Conservation (phyloP, 345 rosid genomes). For the Lepidium aucheri region DNA sequence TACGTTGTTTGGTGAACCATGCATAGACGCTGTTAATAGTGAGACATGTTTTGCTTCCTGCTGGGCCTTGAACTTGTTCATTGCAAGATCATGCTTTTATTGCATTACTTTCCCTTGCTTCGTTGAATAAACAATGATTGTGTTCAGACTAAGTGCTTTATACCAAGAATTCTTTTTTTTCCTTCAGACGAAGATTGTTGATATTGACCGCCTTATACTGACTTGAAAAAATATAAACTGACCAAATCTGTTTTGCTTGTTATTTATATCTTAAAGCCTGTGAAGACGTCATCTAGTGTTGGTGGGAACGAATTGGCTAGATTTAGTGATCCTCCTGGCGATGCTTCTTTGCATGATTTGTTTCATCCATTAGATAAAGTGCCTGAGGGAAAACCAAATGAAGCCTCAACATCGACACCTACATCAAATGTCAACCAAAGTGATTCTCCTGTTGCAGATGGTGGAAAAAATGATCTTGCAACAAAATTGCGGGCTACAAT, state of each 20-base stretch:
- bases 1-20: neutral
- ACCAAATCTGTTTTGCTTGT: constrained; percentile 9
- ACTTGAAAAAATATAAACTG: constrained; percentile 10
- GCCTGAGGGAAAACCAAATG: constrained; percentile 44
- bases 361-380: constrained; percentile 75
- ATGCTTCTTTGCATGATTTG: constrained; percentile 93
- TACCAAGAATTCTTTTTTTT: neutral
- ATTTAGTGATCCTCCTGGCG: constrained; percentile 93
- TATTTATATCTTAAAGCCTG: constrained; percentile 40
- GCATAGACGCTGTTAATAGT: neutral
- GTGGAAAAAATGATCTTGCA: constrained; percentile 82
- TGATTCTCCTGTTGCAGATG: constrained; percentile 43
- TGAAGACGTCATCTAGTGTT: constrained; percentile 38
- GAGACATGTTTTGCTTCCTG: neutral
- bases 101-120: neutral
- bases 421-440: constrained; percentile 55
- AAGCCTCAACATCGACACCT: constrained; percentile 79
- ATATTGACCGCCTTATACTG: neutral
- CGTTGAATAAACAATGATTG: neutral
- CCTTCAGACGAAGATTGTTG: neutral
- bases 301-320: constrained; percentile 74
- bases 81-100: neutral
- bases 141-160: neutral
- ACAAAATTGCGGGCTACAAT: constrained; percentile 84
- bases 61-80: neutral